A percentile compares a stretch with the other conserved stretches of the same genome.
phyloP scores from a whole-genome alignment of 257 asterid genomes.

The Fraxinus americana region DNA sequence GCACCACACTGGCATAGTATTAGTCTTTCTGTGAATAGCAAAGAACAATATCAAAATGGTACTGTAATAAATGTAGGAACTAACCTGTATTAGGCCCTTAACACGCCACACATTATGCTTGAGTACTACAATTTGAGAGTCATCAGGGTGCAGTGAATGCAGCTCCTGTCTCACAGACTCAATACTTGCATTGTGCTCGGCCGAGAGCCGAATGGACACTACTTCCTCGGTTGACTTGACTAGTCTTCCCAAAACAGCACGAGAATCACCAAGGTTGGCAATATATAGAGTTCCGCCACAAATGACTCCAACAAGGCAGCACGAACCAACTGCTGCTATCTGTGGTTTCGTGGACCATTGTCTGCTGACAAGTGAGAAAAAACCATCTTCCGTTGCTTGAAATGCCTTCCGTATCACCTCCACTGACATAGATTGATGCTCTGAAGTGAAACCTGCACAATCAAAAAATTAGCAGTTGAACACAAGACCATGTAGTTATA shows the following conservation, averaged over 20 bases:
- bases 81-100: conserved; percentile 90
- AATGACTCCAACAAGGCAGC: conserved; percentile 82
- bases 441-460: conserved; percentile 60
- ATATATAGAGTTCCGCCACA: conserved; percentile 68
- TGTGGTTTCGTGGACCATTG: conserved; percentile 67
- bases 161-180: conserved; percentile 80
- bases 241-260: conserved; percentile 79
- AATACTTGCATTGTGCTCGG: conserved; percentile 75
- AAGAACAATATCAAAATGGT: conserved; percentile 14
- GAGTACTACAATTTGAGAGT: conserved; percentile 73
- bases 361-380: conserved; percentile 58
- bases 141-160: conserved; percentile 74
- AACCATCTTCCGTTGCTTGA: conserved; percentile 72
- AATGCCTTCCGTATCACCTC: conserved; percentile 68
- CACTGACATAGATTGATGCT: conserved; percentile 58
- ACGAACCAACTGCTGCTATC: conserved; percentile 81
- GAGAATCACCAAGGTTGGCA: conserved; percentile 85
- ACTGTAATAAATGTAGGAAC: conserved; percentile 21
- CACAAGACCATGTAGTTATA: background rate
- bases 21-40: conserved; percentile 10
- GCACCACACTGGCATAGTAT: background rate
- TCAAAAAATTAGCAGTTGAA: background rate
- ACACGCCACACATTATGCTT: conserved; percentile 92
- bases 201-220: conserved; percentile 68
- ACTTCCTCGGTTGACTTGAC: conserved; percentile 71